These are phyloP conservation scores for Oryza australiensis DNA, from an alignment of 176 grass and related monocot species.

Conservation along the genomic window DNA sequence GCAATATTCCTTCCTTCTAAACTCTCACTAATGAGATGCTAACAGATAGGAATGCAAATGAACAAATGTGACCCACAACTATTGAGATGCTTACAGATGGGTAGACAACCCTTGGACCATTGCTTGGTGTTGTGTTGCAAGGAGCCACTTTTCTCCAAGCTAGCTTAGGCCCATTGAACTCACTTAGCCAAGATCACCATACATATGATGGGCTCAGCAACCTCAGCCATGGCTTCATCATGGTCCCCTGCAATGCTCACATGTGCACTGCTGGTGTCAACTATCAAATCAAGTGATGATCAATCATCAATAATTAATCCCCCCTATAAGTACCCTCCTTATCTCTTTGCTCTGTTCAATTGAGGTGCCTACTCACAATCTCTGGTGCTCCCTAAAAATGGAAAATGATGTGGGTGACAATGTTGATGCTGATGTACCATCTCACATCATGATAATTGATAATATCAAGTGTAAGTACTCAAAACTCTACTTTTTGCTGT, in stretches of 20 bases:
- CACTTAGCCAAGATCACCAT: background rate
- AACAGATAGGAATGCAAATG: background rate
- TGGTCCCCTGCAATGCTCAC: slow-evolving; percentile 1
- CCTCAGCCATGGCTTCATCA: background rate
- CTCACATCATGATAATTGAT: background rate
- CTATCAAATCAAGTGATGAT: slow-evolving; percentile 4
- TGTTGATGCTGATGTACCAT: slow-evolving; percentile 15
- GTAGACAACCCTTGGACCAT: background rate
- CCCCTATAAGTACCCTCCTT: background rate
- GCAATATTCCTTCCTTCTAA: background rate
- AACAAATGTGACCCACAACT: background rate
- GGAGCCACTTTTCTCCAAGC: background rate
- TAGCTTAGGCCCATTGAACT: background rate
- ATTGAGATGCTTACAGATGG: background rate
- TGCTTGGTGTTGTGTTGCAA: background rate
- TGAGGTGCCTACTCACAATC: background rate
- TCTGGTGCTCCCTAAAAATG: background rate
- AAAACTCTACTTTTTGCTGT: background rate
- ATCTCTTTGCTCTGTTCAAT: background rate
- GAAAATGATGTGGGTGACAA: slow-evolving; percentile 1
- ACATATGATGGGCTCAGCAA: background rate
- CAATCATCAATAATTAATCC: background rate
- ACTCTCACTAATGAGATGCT: background rate
- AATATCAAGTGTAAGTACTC: background rate
- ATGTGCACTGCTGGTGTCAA: background rate